Conservation (phyloP, 2,329 filamentous ascomycete genomes). For the Laburnicola sp. region DNA sequence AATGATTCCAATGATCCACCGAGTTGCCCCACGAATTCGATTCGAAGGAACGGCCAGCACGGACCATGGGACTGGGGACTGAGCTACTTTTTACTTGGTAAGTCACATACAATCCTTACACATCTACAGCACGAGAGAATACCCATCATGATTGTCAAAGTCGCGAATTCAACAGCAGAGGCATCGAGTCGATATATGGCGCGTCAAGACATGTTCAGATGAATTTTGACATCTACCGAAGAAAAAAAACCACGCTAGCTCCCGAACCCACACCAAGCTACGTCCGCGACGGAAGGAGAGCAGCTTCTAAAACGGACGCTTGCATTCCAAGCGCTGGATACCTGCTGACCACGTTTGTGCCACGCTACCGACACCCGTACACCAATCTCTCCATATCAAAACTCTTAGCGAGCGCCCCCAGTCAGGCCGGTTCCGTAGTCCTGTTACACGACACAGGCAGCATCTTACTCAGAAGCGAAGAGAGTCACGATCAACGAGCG, state of each 20-base stretch:
- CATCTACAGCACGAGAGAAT: too few species aligned
- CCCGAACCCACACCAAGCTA: constrained; percentile 3
- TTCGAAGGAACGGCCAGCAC: too few species aligned
- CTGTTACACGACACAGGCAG: constrained; percentile 13
- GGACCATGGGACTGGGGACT: too few species aligned
- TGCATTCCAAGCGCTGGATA: constrained; percentile 2
- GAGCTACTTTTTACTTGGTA: too few species aligned
- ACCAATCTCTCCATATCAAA: constrained; percentile 5
- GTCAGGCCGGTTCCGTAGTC: constrained; percentile 4
- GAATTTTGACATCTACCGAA: constrained; percentile 2
- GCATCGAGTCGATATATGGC: too few species aligned
- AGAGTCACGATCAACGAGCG: constrained; percentile 1
- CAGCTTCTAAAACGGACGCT: not conserved
- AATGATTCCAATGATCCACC: too few species aligned
- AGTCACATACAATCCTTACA: too few species aligned
- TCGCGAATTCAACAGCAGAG: too few species aligned
- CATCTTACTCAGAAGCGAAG: constrained; percentile 15
- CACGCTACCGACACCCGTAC: not conserved
- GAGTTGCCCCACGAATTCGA: too few species aligned
- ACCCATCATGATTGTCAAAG: too few species aligned
- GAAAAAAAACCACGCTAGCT: constrained; percentile 6
- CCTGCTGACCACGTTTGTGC: constrained; percentile 7
- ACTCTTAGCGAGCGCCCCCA: constrained; percentile 2
- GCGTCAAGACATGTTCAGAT: not conserved
- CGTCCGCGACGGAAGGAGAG: not conserved